A percentile compares a stretch with the other conserved stretches of the same genome.
phyloP scores from a whole-genome alignment of 2,329 filamentous ascomycete species.

The Fusarium tricinctum region DNA sequence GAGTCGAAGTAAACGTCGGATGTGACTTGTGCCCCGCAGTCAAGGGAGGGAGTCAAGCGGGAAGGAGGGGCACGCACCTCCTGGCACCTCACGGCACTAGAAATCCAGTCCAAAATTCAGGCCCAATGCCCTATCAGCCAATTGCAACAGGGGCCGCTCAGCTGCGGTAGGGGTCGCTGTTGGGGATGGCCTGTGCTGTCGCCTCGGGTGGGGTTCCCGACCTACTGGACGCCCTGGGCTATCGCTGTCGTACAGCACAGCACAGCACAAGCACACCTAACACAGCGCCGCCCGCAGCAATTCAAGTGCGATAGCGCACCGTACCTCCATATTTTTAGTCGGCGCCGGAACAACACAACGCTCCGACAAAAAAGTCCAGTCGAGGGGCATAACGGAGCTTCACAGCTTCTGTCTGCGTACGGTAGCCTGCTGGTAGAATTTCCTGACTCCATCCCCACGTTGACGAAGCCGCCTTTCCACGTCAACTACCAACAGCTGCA shows the following conservation, averaged over 20 bases:
- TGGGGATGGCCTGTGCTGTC: conserved; percentile 23
- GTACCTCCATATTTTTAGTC: conserved; percentile 7
- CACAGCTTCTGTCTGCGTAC: conserved; percentile 47
- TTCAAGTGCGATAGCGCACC: conserved; percentile 8
- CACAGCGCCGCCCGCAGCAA: neutral
- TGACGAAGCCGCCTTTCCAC: conserved; percentile 46
- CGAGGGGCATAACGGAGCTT: conserved; percentile 48
- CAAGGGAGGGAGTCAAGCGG: conserved; percentile 36
- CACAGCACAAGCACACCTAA: conserved; percentile 3
- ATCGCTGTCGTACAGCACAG: conserved; percentile 4
- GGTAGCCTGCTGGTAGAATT: conserved; percentile 51
- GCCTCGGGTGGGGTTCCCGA: neutral
- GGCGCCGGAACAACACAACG: conserved; percentile 48
- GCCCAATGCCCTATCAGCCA: conserved; percentile 46
- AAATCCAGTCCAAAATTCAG: conserved; percentile 46
- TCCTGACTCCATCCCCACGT: conserved; percentile 50
- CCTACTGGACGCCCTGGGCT: neutral
- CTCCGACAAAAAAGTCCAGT: conserved; percentile 51
- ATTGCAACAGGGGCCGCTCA: conserved; percentile 31
- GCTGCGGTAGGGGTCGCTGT: conserved; percentile 35
- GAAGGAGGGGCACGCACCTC: conserved; percentile 47
- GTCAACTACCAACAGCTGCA: conserved; percentile 50
- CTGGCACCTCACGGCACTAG: conserved; percentile 16
- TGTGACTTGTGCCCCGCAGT: conserved; percentile 50
- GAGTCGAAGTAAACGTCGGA: conserved; percentile 49